Percentiles rank a stretch among this genome's conserved stretches.
These are phyloP conservation scores for Camellia lanceoleosa DNA, from an alignment of 148 eudicot species.

Conservation along the genomic window DNA sequence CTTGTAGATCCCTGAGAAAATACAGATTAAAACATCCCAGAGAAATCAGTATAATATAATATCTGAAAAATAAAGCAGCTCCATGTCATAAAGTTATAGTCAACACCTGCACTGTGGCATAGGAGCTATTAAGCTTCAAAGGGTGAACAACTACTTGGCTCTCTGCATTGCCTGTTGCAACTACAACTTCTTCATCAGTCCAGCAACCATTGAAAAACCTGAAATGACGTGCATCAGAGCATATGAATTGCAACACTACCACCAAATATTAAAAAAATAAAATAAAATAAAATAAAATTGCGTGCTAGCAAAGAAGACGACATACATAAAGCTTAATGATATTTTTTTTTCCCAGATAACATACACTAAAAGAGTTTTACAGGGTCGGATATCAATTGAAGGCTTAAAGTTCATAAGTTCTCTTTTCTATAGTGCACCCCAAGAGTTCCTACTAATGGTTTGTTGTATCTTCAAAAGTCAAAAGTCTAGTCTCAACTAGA, in stretches of 20 bases:
- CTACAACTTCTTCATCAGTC: slow-evolving; percentile 31
- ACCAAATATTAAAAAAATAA: background rate
- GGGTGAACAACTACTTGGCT: slow-evolving; percentile 26
- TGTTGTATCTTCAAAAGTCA: background rate
- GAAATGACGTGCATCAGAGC: slow-evolving; percentile 12
- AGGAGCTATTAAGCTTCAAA: slow-evolving; percentile 36
- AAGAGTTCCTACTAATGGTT: background rate
- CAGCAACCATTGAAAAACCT: slow-evolving; percentile 28
- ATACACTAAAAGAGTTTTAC: no score
- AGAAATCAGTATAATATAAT: background rate
- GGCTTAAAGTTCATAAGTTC: background rate
- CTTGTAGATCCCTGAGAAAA: slow-evolving; percentile 35
- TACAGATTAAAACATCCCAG: background rate
- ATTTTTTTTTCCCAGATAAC: background rate
- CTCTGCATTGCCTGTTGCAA: slow-evolving; percentile 25
- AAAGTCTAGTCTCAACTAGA: background rate
- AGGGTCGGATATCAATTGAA: background rate
- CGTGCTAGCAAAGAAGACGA: background rate
- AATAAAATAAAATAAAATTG: background rate
- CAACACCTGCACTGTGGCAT: slow-evolving; percentile 30
- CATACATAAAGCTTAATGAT: background rate
- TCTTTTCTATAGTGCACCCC: background rate
- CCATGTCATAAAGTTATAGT: background rate
- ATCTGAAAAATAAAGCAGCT: background rate
- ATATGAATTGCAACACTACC: background rate